Evolutionary conservation across 2,329 filamentous ascomycete genomes (phyloP).

Genomic region (Lasiodiplodia citricola): DNA sequence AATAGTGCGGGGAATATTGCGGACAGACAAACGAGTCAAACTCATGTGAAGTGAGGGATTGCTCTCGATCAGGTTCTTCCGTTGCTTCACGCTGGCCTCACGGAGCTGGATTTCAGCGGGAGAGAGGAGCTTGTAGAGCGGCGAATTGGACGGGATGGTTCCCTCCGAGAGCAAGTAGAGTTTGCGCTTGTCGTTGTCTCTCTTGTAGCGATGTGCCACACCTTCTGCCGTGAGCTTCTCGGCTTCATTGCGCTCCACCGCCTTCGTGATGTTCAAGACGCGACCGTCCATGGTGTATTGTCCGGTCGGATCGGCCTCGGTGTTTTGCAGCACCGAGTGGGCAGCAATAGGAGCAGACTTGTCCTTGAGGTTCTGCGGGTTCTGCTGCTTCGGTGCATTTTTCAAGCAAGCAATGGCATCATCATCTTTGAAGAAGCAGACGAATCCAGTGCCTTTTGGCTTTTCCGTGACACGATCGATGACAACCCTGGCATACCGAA

Average conservation of each 20-base stretch:
- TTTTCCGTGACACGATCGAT: conserved; percentile 84
- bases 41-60: conserved; percentile 90
- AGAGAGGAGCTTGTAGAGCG: conserved; percentile 76
- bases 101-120: conserved; percentile 85
- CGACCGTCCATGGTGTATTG: conserved; percentile 90
- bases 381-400: conserved; percentile 64
- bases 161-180: conserved; percentile 90
- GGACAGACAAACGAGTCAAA: conserved; percentile 85
- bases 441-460: conserved; percentile 90
- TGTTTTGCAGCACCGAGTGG: conserved; percentile 86
- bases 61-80: conserved; percentile 85
- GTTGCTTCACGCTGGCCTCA: conserved; percentile 83
- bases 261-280: conserved; percentile 80
- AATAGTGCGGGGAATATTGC: conserved; percentile 85
- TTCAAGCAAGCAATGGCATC: conserved; percentile 80
- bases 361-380: conserved; percentile 42
- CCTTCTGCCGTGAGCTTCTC: conserved; percentile 74
- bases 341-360: conserved; percentile 53
- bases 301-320: conserved; percentile 78
- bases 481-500: conserved; percentile 90
- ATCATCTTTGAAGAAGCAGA: conserved; percentile 81
- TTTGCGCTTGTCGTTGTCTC: conserved; percentile 85
- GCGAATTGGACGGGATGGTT: conserved; percentile 75
- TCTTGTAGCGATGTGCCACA: conserved; percentile 64
- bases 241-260: conserved; percentile 84